phyloP scores from a whole-genome alignment of 768 basidiomycete genomes.

The Podaxis sp. region DNA sequence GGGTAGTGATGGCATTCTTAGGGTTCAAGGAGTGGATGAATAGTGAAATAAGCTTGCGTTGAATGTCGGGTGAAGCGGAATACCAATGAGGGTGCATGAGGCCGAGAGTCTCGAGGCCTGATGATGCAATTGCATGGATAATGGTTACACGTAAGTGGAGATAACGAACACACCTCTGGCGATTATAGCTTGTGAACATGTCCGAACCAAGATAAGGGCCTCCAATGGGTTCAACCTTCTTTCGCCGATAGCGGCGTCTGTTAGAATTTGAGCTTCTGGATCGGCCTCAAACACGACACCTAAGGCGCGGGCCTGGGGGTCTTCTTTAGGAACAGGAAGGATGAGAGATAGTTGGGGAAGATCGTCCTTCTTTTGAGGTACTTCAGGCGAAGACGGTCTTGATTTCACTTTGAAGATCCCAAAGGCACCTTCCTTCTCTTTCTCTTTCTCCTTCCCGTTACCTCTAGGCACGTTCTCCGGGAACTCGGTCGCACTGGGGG shows the following conservation, averaged over 20 bases:
- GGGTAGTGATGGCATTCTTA: conserved; percentile 44
- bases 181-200: conserved; percentile 67
- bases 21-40: conserved; percentile 66
- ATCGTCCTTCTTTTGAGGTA: conserved; percentile 33
- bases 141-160: conserved; percentile 12
- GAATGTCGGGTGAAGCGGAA: conserved; percentile 68
- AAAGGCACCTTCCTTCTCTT: conserved; percentile 44
- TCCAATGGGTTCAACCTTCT: conserved; percentile 62
- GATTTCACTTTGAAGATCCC: conserved; percentile 52
- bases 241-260: conserved; percentile 56
- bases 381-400: conserved; percentile 34
- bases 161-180: conserved; percentile 52
- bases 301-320: conserved; percentile 44
- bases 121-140: conserved; percentile 12
- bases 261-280: conserved; percentile 45
- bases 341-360: conserved; percentile 64
- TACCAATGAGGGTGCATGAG: conserved; percentile 88
- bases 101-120: conserved; percentile 80
- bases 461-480: conserved; percentile 30
- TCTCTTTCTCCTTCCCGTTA: conserved; percentile 34
- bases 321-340: conserved; percentile 54
- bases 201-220: conserved; percentile 60
- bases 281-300: conserved; percentile 63
- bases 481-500: conserved; percentile 40
- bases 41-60: conserved; percentile 66